phyloP scores from a whole-genome alignment of 148 eudicot genomes.

The Vaccinium macrocarpon region DNA sequence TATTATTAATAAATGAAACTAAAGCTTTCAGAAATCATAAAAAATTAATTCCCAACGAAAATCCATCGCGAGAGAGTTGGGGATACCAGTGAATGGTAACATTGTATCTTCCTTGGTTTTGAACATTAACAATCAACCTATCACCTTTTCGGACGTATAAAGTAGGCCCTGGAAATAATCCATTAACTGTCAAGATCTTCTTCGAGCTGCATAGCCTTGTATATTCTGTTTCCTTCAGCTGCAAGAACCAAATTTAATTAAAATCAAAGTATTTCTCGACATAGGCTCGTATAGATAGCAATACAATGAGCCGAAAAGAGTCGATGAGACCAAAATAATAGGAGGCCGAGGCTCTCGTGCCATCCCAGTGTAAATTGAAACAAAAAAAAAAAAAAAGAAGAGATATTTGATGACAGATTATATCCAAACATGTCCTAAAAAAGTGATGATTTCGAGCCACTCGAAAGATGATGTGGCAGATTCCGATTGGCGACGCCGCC shows the following conservation, averaged over 20 bases:
- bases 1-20: no score
- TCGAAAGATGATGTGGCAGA: background rate
- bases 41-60: no score
- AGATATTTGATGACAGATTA: background rate
- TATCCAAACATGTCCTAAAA: background rate
- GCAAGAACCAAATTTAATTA: background rate
- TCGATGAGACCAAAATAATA: no score
- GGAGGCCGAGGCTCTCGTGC: no score
- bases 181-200: slow-evolving; percentile 11
- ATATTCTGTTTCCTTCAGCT: background rate
- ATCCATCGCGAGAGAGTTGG: background rate
- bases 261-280: no score
- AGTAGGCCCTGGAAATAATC: slow-evolving; percentile 6
- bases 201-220: background rate
- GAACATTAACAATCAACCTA: background rate
- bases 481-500: background rate
- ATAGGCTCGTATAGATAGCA: no score
- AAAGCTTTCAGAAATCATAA: no score
- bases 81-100: slow-evolving; percentile 12
- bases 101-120: background rate
- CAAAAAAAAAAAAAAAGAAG: no score
- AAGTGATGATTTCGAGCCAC: background rate
- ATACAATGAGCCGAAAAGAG: no score
- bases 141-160: background rate
- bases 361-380: no score